Evolutionary conservation across 176 grass and related monocot species (phyloP), one percentile per base, ranked within the genome.

Genomic region (Aegilops sharonensis): DNA sequence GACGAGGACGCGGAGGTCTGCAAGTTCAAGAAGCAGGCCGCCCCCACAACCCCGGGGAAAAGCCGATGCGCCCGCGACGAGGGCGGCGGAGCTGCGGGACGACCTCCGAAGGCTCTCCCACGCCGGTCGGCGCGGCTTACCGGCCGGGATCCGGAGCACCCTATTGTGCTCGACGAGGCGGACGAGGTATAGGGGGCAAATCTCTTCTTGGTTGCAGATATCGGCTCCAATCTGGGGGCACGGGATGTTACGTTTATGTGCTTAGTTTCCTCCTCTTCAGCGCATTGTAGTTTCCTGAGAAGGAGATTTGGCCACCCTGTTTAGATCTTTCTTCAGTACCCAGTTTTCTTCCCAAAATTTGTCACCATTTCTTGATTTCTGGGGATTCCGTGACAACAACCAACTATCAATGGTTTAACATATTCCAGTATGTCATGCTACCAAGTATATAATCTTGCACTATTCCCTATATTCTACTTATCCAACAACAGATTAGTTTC

Each of bases 141-240:
- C 14, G 68, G 87, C 34, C 27, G 17, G 74, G 9, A 85, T 80
- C 6, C 74, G 47, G 74, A 54, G 17, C 74, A 56, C 74, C 74
- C 27, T 27, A 56, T 77, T 77, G 25, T 81, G 35, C 23, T 85
- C 25, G 78, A 85, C 50, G 45, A 54, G 17, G 34, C 14, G 10
- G 31, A 40, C 9, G 24, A 81, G 77, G 88, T 81, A 85, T 5
- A 71, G 25, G 47, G 47, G 14, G 42, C 9, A 29, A 39, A 27
- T 12, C 27, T 4, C 5, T 24, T 76, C 13, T 77, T 36, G 27
- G 36, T 34, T 64, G 54, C 23, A 32, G 24, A 43, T 17, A 47
- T 24, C 7, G 66, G 82, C 18, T 70, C 37, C 24, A 17, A 64
- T 84, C 13, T 63, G 24, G 70, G 54, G 30, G 13, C 54, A 10